Percentiles rank a stretch among this genome's conserved stretches.
phyloP scores from a whole-genome alignment of 768 basidiomycete genomes.

The Phylloporus sp. region DNA sequence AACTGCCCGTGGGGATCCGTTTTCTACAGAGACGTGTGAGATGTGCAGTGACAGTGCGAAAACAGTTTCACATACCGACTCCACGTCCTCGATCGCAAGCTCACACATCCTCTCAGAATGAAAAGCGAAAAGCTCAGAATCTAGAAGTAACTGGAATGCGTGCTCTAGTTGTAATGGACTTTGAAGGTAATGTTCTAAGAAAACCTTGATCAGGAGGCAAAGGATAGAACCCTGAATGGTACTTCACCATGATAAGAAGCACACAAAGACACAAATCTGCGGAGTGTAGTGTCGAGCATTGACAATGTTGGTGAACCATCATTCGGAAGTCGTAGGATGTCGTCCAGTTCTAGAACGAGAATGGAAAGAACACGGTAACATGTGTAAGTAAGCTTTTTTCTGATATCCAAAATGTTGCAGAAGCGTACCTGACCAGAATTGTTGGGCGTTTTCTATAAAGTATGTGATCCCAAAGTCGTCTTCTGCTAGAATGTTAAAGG shows the following conservation, averaged over 20 bases:
- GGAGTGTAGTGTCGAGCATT: constrained; percentile 73
- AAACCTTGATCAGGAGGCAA: constrained; percentile 15
- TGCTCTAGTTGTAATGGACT: constrained; percentile 81
- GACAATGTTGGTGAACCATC: constrained; percentile 59
- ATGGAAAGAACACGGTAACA: constrained; percentile 1
- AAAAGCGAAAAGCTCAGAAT: constrained; percentile 84
- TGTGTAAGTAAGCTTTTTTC: constrained; percentile 4
- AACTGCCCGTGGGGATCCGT: constrained; percentile 84
- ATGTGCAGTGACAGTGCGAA: neutral
- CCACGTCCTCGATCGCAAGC: constrained; percentile 64
- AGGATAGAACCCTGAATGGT: neutral
- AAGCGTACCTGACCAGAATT: constrained; percentile 84
- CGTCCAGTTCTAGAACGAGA: constrained; percentile 71
- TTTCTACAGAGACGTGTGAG: constrained; percentile 42
- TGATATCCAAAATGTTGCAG: neutral
- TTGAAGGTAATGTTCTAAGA: constrained; percentile 77
- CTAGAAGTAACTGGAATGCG: constrained; percentile 70
- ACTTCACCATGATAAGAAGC: constrained; percentile 81
- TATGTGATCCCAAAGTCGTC: constrained; percentile 80
- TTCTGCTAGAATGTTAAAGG: constrained; percentile 33
- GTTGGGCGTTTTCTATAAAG: constrained; percentile 76
- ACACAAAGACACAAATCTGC: constrained; percentile 74
- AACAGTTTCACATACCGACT: constrained; percentile 45
- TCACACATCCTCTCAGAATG: constrained; percentile 93
- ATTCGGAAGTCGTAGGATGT: constrained; percentile 64